Base-by-base conservation (phyloP, 2,329 filamentous ascomycete genomes). In the Aspergillus sp. region DNA sequence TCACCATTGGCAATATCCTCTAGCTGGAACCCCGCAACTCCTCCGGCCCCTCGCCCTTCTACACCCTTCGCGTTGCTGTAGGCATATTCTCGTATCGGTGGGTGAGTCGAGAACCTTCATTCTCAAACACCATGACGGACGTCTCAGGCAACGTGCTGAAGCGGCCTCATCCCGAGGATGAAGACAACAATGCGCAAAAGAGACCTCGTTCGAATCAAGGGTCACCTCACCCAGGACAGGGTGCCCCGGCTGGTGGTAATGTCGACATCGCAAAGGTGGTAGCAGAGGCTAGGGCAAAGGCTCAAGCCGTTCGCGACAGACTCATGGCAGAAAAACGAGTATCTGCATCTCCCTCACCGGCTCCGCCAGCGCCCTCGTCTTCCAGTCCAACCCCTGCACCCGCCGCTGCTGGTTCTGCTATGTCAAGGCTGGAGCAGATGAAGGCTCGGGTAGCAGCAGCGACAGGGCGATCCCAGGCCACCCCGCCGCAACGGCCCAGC, bases 371-470 rank as follows among this genome's bases (percentile, higher is more conserved):
- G 27, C 62, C 72, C 48, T 59, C 67, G 39, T 64, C 66, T 44
- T 66, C 71, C 56, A 68, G 66, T 82, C 64, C 73, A 27, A 70
- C 70, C 51, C 70, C 72, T 45, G 64, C 68, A 37, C 67, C 74
- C 33, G 60, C 75, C n/a, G 57, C 69, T 30, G 51, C 71, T 27
- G 66, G 67, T 46, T 61, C 76, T 20, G 84, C 68, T 82, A 84
- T 62, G 81, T 87, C 69, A 82, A 91, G 74, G 81, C 85, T 93
- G 63, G 91, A 90, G 48, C 88, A 89, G 44, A 83, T 96, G 70
- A 93, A 89, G 73, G 90, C 90, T 22, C 84, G 90, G 65, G 89
- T 95, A 12, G 89, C 89, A 48, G 89, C 89, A 50, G 89, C 90
- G 53, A 89, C 90, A 47, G 79, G 78, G 30, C 79, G 77, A 68